Conservation (phyloP, 257 asterid genomes). For the Solanum bulbocastanum region DNA sequence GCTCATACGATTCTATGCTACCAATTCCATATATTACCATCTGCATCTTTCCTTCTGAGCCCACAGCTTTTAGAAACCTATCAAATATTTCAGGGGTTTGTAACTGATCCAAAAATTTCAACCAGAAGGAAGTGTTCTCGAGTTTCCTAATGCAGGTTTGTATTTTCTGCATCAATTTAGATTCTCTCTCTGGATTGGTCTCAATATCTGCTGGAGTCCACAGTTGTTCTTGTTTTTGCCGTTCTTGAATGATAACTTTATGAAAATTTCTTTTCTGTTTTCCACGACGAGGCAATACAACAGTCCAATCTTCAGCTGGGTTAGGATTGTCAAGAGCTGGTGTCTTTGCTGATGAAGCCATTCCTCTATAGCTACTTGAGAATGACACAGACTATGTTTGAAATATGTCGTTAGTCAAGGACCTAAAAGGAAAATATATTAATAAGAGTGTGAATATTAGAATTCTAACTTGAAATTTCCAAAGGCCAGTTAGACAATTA, state of each 20-base stretch:
- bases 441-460: background rate
- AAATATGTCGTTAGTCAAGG: background rate
- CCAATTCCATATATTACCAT: constrained; percentile 92
- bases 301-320: constrained; percentile 51
- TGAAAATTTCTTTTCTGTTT: constrained; percentile 21
- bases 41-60: constrained; percentile 42
- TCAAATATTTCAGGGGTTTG: constrained; percentile 25
- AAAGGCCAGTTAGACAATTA: background rate
- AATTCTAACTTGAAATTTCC: background rate
- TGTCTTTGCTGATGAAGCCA: constrained; percentile 33
- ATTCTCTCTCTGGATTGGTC: constrained; percentile 43
- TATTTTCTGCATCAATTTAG: constrained; percentile 52
- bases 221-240: constrained; percentile 22
- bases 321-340: constrained; percentile 9
- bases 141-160: constrained; percentile 33
- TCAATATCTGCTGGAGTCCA: constrained; percentile 59
- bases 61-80: constrained; percentile 32
- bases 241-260: constrained; percentile 15
- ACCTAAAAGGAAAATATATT: background rate
- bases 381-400: background rate
- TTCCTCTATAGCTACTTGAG: background rate
- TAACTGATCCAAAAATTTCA: constrained; percentile 34
- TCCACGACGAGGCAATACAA: constrained; percentile 64
- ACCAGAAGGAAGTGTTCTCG: constrained; percentile 38
- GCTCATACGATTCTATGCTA: constrained; percentile 67